phyloP scores from a whole-genome alignment of 2,329 filamentous ascomycete genomes.

The Exserohilum rostratum region DNA sequence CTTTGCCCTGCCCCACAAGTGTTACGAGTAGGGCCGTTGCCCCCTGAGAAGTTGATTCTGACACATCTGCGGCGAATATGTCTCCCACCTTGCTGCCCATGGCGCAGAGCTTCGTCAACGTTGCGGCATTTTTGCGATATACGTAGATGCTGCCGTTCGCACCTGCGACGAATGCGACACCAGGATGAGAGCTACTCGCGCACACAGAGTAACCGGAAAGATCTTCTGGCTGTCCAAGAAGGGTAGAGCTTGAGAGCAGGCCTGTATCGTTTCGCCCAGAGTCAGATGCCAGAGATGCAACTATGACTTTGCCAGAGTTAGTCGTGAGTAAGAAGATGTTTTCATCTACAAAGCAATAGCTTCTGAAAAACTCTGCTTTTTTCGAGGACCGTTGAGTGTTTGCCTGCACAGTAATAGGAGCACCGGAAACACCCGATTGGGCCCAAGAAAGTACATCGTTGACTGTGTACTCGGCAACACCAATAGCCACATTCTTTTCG shows the following conservation, averaged over 20 bases:
- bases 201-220: constrained; percentile 58
- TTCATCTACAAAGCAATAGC: constrained; percentile 67
- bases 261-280: not conserved
- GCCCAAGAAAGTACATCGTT: constrained; percentile 29
- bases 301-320: constrained; percentile 62
- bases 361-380: constrained; percentile 56
- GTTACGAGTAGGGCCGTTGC: constrained; percentile 46
- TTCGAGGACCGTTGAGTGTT: constrained; percentile 28
- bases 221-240: constrained; percentile 43
- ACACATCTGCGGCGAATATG: constrained; percentile 38
- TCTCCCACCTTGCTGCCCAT: constrained; percentile 50
- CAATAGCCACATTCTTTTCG: not conserved
- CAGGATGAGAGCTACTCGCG: constrained; percentile 43
- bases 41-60: not conserved
- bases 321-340: constrained; percentile 64
- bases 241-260: constrained; percentile 26
- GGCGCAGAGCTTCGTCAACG: constrained; percentile 33
- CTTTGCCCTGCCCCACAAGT: constrained; percentile 44
- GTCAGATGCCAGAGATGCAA: constrained; percentile 33
- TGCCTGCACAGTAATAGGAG: not conserved
- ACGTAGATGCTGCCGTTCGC: constrained; percentile 52
- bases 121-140: constrained; percentile 33
- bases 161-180: constrained; percentile 55
- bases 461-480: constrained; percentile 33
- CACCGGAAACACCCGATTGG: not conserved